These are phyloP conservation scores for Malassezia sympodialis DNA, from an alignment of 1,284 basidiomycete species.

Conservation along the genomic window DNA sequence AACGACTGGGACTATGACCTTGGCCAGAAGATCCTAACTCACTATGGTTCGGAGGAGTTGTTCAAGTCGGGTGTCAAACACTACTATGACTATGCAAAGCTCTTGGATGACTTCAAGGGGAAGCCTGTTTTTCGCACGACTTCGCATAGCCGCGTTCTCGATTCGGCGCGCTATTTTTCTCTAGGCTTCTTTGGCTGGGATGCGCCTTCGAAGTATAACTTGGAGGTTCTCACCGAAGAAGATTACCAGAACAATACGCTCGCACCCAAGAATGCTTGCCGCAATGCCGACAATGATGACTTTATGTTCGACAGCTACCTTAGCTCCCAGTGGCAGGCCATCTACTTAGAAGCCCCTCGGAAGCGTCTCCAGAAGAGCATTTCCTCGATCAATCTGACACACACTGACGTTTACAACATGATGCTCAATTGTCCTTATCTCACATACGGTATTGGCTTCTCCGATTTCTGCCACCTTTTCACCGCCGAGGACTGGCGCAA, in stretches of 20 bases:
- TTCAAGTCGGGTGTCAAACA: constrained; percentile 39
- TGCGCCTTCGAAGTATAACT: constrained; percentile 27
- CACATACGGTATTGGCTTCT: constrained; percentile 31
- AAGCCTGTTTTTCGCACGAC: constrained; percentile 40
- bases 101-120: constrained; percentile 24
- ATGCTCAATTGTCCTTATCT: constrained; percentile 48
- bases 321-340: constrained; percentile 20
- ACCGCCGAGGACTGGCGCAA: constrained; percentile 78
- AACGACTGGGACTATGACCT: constrained; percentile 57
- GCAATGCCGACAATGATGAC: constrained; percentile 50
- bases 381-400: constrained; percentile 49
- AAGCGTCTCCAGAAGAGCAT: constrained; percentile 34
- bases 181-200: constrained; percentile 31
- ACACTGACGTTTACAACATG: constrained; percentile 37
- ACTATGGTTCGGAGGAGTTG: constrained; percentile 66
- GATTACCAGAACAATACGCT: constrained; percentile 60
- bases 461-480: constrained; percentile 70
- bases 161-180: constrained; percentile 64
- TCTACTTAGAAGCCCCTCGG: constrained; percentile 35
- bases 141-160: constrained; percentile 64
- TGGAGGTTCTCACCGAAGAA: constrained; percentile 37
- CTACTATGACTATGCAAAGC: constrained; percentile 44
- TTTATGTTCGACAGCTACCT: constrained; percentile 54
- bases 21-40: constrained; percentile 63
- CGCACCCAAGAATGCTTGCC: constrained; percentile 61